Evolutionary conservation across 768 basidiomycete species (phyloP).

Genomic region (Termitomyces sp.): DNA sequence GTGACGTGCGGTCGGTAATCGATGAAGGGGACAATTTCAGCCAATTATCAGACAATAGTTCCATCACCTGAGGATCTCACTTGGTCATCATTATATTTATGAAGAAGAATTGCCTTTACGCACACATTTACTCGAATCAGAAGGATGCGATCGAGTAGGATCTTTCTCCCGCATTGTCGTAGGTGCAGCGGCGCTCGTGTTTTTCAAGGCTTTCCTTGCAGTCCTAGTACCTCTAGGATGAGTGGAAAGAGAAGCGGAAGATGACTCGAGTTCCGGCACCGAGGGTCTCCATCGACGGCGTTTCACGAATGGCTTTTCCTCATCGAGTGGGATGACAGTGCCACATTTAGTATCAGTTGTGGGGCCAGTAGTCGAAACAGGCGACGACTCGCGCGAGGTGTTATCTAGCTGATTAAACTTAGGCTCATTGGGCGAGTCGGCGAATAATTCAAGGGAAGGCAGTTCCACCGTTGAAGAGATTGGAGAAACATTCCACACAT

Average conservation of each 20-base stretch:
- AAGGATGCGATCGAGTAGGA: neutral
- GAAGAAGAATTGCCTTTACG: neutral
- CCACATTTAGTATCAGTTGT: neutral
- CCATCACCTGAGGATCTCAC: neutral
- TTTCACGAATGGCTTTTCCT: neutral
- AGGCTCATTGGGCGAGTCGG: neutral
- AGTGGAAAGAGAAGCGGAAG: neutral
- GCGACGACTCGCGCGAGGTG: neutral
- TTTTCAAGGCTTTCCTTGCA: neutral
- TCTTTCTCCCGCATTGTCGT: neutral
- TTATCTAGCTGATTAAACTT: neutral
- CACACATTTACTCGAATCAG: neutral
- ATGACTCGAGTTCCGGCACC: neutral
- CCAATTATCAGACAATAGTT: neutral
- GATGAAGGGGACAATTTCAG: constrained; percentile 1
- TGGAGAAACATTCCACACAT: neutral
- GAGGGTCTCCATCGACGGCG: neutral
- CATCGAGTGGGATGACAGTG: neutral
- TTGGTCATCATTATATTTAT: neutral
- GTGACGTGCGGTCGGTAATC: neutral
- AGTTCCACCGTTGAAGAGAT: neutral
- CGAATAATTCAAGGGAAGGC: neutral
- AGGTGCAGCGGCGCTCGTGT: neutral
- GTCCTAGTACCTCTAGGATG: neutral
- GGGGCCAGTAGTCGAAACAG: neutral